Evolutionary conservation across 805 yeast species (phyloP), one percentile per base, ranked within the genome.

Genomic region (Candida adriatica): DNA sequence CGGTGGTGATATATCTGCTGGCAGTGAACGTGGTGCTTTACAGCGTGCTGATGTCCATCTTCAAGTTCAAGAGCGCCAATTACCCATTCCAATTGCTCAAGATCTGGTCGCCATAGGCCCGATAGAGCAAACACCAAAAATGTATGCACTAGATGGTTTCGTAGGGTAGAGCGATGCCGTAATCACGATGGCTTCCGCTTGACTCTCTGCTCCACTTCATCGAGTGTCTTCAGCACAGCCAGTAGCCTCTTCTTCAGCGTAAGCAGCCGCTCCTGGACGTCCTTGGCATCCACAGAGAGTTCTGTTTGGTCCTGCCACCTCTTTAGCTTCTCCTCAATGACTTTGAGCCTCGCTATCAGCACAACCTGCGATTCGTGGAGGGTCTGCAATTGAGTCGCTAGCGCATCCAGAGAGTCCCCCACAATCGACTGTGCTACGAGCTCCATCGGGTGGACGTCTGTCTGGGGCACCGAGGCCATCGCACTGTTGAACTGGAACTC

Each of bases 51-150:
- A 62, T 87, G 37, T 59, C 66, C 28, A 66, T 84, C 33, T 92
- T 84, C 66, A 68, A 67, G 27, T 49, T 71, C 49, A 92, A 92
- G 64, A 75, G 75, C 42, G 56, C 68, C 5, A 81, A 84, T 1
- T 92, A 84, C 56, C 97, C 97, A 25, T 82, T 66, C 62, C 64
- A 60, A 42, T 62, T 90, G 43, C 50, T 73, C 35, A 56, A 57
- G 29, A 40, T 65, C 14, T 50, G 55, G 53, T 46, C 48, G n/a
- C 53, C 54, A 27, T 33, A 27, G 15, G 16, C 22, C n/a, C n/a
- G n/a, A 19, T 8, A 19, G 22, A 19, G 22, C 8, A 11, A 19
- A 19, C 22, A 8, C 11, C 22, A 19, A 19, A n/a, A n/a, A n/a
- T n/a, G n/a, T n/a, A n/a, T n/a, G n/a, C n/a, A n/a, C n/a, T n/a